Conservation (phyloP, 176 grass and related monocot genomes). For the Themeda triandra region DNA sequence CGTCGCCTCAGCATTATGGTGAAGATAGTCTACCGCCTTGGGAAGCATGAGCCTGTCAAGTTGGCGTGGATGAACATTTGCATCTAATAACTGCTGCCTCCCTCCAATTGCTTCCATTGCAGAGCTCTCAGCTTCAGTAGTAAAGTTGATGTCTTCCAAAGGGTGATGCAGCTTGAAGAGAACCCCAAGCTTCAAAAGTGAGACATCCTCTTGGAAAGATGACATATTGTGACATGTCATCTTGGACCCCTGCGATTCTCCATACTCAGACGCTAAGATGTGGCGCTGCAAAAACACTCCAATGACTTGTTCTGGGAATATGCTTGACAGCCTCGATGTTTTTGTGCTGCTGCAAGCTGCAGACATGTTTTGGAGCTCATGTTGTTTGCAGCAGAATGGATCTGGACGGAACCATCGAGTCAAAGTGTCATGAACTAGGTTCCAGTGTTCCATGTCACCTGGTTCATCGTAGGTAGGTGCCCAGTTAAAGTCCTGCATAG, state of each 20-base stretch:
- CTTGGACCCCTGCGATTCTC: background rate
- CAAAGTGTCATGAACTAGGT: background rate
- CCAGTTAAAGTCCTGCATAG: background rate
- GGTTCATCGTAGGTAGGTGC: background rate
- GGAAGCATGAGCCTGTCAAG: background rate
- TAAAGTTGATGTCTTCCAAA: background rate
- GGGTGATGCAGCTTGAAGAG: background rate
- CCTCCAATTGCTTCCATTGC: background rate
- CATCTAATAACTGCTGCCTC: background rate
- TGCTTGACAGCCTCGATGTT: background rate
- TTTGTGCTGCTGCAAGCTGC: background rate
- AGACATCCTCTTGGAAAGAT: background rate
- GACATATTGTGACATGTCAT: background rate
- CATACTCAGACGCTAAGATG: background rate
- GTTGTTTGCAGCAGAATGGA: background rate
- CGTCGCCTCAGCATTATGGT: background rate
- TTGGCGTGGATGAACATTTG: background rate
- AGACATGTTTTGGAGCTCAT: background rate
- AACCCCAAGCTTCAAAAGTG: background rate
- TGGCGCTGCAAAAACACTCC: background rate
- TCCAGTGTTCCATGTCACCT: background rate
- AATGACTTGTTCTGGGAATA: background rate
- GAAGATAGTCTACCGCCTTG: background rate
- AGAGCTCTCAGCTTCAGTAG: background rate
- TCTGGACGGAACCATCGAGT: background rate